phyloP scores from a whole-genome alignment of 495 filamentous ascomycete genomes.

The Ramalina intermedia region DNA sequence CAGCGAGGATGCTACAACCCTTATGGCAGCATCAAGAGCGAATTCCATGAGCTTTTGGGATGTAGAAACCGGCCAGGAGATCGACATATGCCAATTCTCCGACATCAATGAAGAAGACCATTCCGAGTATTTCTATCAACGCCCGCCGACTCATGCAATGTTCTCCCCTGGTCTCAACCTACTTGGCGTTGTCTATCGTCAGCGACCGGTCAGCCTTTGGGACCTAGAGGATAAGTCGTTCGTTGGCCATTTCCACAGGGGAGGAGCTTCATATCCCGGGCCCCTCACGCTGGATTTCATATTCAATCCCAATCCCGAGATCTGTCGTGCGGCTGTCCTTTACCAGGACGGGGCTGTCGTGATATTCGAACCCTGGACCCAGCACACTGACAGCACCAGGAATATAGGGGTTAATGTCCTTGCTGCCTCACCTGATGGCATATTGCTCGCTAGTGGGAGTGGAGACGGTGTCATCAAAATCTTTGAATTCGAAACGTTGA shows the following conservation, averaged over 20 bases:
- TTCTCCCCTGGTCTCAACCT: conserved; percentile 9
- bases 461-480: conserved; percentile 17
- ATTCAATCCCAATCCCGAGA: conserved; percentile 23
- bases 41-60: conserved; percentile 13
- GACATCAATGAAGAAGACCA: conserved; percentile 1
- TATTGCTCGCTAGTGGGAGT: conserved; percentile 15
- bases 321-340: conserved; percentile 16
- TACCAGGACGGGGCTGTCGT: conserved; percentile 23
- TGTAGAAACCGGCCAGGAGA: conserved; percentile 10
- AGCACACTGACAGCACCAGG: conserved; percentile 4
- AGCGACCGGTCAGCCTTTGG: conserved; percentile 16
- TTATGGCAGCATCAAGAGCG: conserved; percentile 10
- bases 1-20: conserved; percentile 6
- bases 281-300: conserved; percentile 10
- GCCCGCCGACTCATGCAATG: conserved; percentile 5
- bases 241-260: conserved; percentile 3
- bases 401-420: conserved; percentile 3
- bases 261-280: no score
- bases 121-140: background rate
- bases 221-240: conserved; percentile 13
- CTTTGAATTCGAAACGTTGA: conserved; percentile 24
- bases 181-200: conserved; percentile 11
- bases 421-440: conserved; percentile 17
- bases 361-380: conserved; percentile 15
- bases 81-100: background rate